These are phyloP conservation scores for Salicornia ramosissima DNA, from an alignment of 148 eudicot species.

Conservation along the genomic window DNA sequence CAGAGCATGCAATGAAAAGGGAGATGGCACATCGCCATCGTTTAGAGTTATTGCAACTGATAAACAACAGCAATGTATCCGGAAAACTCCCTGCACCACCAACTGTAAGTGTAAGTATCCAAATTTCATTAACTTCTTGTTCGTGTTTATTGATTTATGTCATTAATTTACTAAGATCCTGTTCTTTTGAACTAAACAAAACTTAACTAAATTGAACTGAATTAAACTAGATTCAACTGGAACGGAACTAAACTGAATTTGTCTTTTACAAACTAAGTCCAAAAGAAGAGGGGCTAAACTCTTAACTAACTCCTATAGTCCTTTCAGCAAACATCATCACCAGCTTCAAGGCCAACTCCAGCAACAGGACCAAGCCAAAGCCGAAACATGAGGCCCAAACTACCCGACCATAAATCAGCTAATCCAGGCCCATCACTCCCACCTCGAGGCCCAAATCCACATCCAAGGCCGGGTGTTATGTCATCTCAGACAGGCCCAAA, in stretches of 20 bases:
- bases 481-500: not conserved
- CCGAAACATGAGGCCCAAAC: not conserved
- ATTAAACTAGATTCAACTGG: too few species aligned
- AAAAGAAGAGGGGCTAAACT: too few species aligned
- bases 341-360: not conserved
- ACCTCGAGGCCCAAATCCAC: not conserved
- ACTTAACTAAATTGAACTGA: too few species aligned
- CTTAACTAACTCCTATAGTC: not conserved
- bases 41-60: slow-evolving; percentile 5
- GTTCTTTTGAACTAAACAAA: too few species aligned
- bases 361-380: not conserved
- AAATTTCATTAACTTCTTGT: too few species aligned
- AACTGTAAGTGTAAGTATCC: slow-evolving; percentile 16
- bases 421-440: not conserved
- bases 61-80: not conserved
- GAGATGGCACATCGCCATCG: slow-evolving; percentile 35
- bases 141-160: too few species aligned
- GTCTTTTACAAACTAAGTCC: too few species aligned
- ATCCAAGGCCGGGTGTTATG: not conserved
- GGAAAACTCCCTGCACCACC: slow-evolving; percentile 1
- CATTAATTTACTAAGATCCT: too few species aligned
- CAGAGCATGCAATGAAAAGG: slow-evolving; percentile 41
- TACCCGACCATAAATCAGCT: not conserved
- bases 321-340: slow-evolving; percentile 19
- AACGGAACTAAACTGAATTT: too few species aligned